Conservation (phyloP, 306 rosid genomes). For the Gillenia trifoliata region DNA sequence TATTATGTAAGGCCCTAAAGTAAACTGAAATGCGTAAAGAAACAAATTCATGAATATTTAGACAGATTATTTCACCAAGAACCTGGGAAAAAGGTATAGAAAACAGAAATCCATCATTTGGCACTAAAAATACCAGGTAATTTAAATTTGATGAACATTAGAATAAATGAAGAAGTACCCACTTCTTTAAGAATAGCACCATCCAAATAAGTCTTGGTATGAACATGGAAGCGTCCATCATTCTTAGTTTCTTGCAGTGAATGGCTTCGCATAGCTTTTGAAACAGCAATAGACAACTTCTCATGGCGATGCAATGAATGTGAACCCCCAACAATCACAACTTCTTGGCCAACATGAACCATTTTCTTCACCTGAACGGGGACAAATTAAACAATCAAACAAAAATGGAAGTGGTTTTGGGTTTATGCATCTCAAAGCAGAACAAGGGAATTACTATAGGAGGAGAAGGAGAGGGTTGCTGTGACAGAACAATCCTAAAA, state of each 20-base stretch:
- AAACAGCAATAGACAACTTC: constrained; percentile 92
- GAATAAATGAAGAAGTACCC: constrained; percentile 26
- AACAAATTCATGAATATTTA: background rate
- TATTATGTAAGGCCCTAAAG: background rate
- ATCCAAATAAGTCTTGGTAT: constrained; percentile 86
- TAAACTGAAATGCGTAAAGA: background rate
- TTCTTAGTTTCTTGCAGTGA: constrained; percentile 95
- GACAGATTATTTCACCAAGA: constrained; percentile 7
- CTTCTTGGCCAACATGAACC: constrained; percentile 89
- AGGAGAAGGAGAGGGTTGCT: background rate
- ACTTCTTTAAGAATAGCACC: constrained; percentile 94
- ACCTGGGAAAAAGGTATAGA: constrained; percentile 3
- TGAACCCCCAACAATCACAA: constrained; percentile 76
- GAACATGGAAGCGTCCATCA: constrained; percentile 95
- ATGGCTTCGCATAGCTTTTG: constrained; percentile 96
- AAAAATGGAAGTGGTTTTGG: constrained; percentile 9
- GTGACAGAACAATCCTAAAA: background rate
- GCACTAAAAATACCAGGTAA: background rate
- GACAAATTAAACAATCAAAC: constrained; percentile 15
- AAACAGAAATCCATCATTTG: constrained; percentile 3
- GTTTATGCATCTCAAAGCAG: background rate
- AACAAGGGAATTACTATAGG: background rate
- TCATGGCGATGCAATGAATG: constrained; percentile 87
- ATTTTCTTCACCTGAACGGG: constrained; percentile 67
- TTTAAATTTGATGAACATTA: background rate